Base-by-base conservation (phyloP, 805 yeast species). In the Yarrowia sp. region DNA sequence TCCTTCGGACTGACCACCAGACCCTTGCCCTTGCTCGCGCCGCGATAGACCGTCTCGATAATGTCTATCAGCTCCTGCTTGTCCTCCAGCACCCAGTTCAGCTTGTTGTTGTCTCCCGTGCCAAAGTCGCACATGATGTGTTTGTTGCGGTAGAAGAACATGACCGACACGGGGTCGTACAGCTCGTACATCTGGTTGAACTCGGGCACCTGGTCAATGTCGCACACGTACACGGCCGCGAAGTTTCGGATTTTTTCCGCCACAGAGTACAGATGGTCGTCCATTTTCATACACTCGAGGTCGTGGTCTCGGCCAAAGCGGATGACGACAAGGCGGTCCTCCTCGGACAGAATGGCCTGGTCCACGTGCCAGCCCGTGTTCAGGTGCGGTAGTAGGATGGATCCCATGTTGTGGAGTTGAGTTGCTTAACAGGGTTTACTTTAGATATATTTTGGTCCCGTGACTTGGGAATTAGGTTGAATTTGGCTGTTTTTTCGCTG, bases 71-170 rank as follows among this genome's bases (percentile, higher is more conserved):
- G 74, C 67, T 91, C 97, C 72, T 93, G 97, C 64, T 87, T 85
- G 71, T 89, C 89, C 41, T 83, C 85, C 21, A 87, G 72, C 12
- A 84, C 79, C 73, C 93, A 93, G 70, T 90, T 91, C 77, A 94
- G 77, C 78, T 94, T 93, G 78, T 94, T 94, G 74, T 94, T 94
- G 71, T 94, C 91, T 31, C 99, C 99, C 0, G 98, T 94, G 2
- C 99, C 99, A 73, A 92, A 91, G 77, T 94, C 99, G 74, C 97
- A 90, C 96, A 94, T 85, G 96, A 93, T 92, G 73, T 93, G 98
- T 72, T 90, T 74, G 75, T 93, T 93, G 58, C 96, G 78, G 75
- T 82, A 90, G 73, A 94, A 93, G 71, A 93, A 92, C 98, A 94
- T 94, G 59, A 94, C 78, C 44, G 96, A 86, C 79, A 90, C 82